Evolutionary conservation across 306 rosid species (phyloP).

Genomic region (Gleditsia sinensis): DNA sequence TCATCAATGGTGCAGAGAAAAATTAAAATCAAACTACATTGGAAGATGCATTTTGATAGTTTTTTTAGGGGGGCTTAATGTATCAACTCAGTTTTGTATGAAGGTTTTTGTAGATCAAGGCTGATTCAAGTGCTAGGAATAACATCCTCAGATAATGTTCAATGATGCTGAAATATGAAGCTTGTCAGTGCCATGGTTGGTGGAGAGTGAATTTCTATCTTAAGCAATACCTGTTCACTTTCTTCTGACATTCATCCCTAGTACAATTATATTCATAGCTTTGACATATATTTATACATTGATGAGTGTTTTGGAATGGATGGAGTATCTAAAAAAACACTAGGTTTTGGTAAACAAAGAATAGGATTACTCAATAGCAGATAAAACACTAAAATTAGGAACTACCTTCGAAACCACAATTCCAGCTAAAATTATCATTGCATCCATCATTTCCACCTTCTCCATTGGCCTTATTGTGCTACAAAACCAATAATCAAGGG

Average conservation of each 20-base stretch:
- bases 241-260: neutral
- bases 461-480: conserved; percentile 97
- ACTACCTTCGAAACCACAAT: conserved; percentile 94
- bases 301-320: neutral
- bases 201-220: neutral
- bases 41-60: neutral
- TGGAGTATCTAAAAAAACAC: conserved; percentile 2
- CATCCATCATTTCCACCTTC: conserved; percentile 93
- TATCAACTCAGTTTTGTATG: neutral
- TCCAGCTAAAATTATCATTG: conserved; percentile 93
- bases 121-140: neutral
- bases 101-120: neutral
- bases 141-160: neutral
- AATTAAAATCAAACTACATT: neutral
- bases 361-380: neutral
- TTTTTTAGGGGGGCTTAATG: neutral
- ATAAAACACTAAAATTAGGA: conserved; percentile 28
- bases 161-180: conserved; percentile 15
- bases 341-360: neutral
- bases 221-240: neutral
- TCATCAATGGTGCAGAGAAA: neutral
- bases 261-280: neutral
- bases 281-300: neutral
- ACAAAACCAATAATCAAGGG: conserved; percentile 48
- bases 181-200: neutral